Percentiles rank a stretch among this genome's conserved stretches.
phyloP scores from a whole-genome alignment of 257 asterid species.

The Plectranthus barbatus region DNA sequence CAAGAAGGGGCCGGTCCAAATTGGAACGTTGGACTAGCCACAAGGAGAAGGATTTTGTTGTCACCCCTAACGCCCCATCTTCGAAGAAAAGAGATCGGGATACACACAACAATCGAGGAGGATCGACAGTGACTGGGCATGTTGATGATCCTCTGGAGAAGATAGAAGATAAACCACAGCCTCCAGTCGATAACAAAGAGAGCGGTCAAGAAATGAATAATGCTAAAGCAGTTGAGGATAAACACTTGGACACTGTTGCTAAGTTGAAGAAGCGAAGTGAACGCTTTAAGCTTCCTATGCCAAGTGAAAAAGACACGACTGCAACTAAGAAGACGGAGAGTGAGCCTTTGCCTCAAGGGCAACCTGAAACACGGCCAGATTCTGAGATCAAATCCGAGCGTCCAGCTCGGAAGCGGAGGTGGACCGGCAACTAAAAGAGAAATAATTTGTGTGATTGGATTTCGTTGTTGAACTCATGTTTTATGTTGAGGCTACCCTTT shows the following conservation, averaged over 20 bases:
- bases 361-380: conserved; percentile 43
- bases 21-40: conserved; percentile 91
- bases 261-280: conserved; percentile 91
- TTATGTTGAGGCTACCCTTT: background rate
- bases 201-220: conserved; percentile 29
- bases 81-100: conserved; percentile 37
- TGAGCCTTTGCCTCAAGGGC: conserved; percentile 41
- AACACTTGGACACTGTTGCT: conserved; percentile 87
- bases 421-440: conserved; percentile 62
- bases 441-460: background rate
- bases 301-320: conserved; percentile 58
- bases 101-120: conserved; percentile 16
- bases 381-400: conserved; percentile 82
- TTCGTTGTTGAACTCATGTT: background rate
- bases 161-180: conserved; percentile 40
- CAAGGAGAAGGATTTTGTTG: conserved; percentile 57
- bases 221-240: conserved; percentile 40
- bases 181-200: conserved; percentile 33
- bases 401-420: conserved; percentile 86
- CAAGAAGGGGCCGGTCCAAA: conserved; percentile 75
- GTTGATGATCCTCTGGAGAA: conserved; percentile 33
- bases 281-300: conserved; percentile 95
- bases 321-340: conserved; percentile 26
- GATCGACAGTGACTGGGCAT: conserved; percentile 17
- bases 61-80: conserved; percentile 29